phyloP scores from a whole-genome alignment of 2,329 filamentous ascomycete species.

The Epicoccum sorghinum region DNA sequence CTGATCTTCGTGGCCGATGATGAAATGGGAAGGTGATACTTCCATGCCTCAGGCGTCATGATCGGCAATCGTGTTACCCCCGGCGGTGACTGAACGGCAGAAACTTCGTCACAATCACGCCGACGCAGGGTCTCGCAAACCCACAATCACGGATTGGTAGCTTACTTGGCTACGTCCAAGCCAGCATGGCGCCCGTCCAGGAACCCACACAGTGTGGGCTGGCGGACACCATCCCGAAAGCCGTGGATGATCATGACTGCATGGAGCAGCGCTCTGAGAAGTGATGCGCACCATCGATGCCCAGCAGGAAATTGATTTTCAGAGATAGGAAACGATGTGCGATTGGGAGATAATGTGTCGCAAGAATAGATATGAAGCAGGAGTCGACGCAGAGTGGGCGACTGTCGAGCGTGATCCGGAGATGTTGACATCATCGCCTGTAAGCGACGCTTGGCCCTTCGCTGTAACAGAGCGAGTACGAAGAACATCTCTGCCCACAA shows the following conservation, averaged over 20 bases:
- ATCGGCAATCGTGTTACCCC: slow-evolving; percentile 28
- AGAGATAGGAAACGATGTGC: slow-evolving; percentile 22
- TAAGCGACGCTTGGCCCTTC: slow-evolving; percentile 22
- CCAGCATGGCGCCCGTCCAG: slow-evolving; percentile 15
- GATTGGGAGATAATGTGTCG: slow-evolving; percentile 14
- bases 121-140: slow-evolving; percentile 34
- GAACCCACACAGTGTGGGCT: slow-evolving; percentile 16
- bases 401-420: slow-evolving; percentile 2
- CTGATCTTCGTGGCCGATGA: background rate
- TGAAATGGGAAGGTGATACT: slow-evolving; percentile 13
- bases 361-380: slow-evolving; percentile 33
- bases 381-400: slow-evolving; percentile 16
- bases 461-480: background rate
- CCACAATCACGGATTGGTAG: slow-evolving; percentile 27
- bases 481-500: background rate
- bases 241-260: slow-evolving; percentile 31
- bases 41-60: slow-evolving; percentile 39
- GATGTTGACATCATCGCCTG: slow-evolving; percentile 34
- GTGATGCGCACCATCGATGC: slow-evolving; percentile 21
- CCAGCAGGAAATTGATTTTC: slow-evolving; percentile 20
- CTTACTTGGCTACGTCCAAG: slow-evolving; percentile 21
- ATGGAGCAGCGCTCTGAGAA: slow-evolving; percentile 19
- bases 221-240: slow-evolving; percentile 21
- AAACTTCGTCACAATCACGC: slow-evolving; percentile 31
- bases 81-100: slow-evolving; percentile 26